These are phyloP conservation scores for Breynia disticha DNA, from an alignment of 441 rosid genomes.

Conservation along the genomic window DNA sequence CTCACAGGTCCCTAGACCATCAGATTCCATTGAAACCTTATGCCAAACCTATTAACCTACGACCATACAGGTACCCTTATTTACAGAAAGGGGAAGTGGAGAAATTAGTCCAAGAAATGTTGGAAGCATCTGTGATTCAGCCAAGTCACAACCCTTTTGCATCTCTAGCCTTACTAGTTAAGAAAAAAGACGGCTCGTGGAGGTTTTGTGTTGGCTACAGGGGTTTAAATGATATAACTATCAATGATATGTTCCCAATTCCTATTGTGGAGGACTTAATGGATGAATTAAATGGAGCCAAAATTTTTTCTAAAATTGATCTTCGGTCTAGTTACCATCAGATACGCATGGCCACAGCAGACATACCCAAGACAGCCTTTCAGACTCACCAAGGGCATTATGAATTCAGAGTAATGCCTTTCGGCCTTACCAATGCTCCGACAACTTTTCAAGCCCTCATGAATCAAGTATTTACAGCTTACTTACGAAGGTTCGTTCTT, in stretches of 20 bases:
- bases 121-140: neutral
- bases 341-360: neutral
- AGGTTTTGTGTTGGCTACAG: neutral
- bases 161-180: neutral
- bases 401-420: constrained; percentile 4
- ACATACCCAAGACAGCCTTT: neutral
- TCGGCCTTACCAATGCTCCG: no score
- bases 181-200: constrained; percentile 1
- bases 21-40: neutral
- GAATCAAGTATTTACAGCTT: neutral
- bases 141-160: neutral
- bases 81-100: neutral
- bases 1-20: neutral
- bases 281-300: neutral
- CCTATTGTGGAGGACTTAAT: neutral
- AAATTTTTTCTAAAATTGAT: neutral
- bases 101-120: neutral
- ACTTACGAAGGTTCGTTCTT: neutral
- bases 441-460: neutral
- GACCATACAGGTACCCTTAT: neutral
- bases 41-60: neutral
- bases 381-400: neutral
- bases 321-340: neutral
- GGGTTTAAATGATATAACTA: neutral
- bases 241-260: constrained; percentile 4